Conservation (phyloP, 306 rosid genomes). For the Ormosia semicastrata region DNA sequence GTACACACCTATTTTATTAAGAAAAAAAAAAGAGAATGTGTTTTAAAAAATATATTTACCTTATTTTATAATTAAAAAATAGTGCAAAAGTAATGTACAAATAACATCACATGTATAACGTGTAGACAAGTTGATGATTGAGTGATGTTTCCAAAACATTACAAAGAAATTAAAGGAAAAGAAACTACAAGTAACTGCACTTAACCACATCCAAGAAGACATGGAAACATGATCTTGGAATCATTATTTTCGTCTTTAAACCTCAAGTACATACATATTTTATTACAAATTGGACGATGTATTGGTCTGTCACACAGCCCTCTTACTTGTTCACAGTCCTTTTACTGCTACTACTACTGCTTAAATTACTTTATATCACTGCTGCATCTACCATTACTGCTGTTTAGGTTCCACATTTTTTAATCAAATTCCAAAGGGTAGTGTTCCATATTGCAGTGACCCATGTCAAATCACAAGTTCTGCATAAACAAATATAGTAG, state of each 20-base stretch:
- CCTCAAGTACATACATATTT: neutral
- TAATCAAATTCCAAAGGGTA: conserved; percentile 15
- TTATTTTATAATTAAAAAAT: too few species aligned
- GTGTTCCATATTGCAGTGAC: conserved; percentile 15
- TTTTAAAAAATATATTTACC: too few species aligned
- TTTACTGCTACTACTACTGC: neutral
- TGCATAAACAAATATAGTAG: neutral
- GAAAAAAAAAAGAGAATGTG: too few species aligned
- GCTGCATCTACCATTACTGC: conserved; percentile 12
- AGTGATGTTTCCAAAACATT: neutral
- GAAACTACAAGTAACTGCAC: neutral
- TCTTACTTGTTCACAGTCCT: neutral
- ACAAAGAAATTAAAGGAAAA: neutral
- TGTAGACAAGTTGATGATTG: neutral
- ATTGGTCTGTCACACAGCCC: conserved; percentile 11
- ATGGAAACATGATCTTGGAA: conserved; percentile 2
- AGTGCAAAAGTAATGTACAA: too few species aligned
- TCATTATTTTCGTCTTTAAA: neutral
- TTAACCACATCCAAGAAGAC: neutral
- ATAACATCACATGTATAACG: neutral
- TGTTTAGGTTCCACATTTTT: conserved; percentile 15
- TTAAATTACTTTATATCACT: neutral
- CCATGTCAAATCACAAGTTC: conserved; percentile 33
- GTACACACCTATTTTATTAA: too few species aligned
- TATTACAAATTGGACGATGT: conserved; percentile 25